Evolutionary conservation across 2,329 filamentous ascomycete genomes (phyloP).

Genomic region (Pyrenochaeta sp.): DNA sequence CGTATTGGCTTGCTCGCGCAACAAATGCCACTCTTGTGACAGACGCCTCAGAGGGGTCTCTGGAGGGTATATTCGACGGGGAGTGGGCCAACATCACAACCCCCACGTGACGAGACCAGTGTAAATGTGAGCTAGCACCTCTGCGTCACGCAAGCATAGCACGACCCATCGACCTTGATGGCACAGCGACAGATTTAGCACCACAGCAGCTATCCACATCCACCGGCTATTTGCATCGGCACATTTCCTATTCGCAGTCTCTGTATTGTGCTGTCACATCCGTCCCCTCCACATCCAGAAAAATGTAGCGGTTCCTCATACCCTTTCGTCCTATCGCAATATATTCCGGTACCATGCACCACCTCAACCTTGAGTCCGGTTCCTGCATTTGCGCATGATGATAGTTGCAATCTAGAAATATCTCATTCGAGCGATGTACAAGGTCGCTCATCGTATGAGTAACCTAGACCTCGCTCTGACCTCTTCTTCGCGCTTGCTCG

Average conservation of each 20-base stretch:
- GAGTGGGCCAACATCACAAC: not conserved
- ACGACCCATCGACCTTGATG: conserved; percentile 4
- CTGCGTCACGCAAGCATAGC: conserved; percentile 6
- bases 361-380: conserved; percentile 12
- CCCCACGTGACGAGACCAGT: conserved; percentile 9
- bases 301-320: conserved; percentile 2
- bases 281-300: not conserved
- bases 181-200: not conserved
- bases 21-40: conserved; percentile 3
- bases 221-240: conserved; percentile 1
- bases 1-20: conserved; percentile 1
- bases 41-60: not conserved
- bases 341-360: conserved; percentile 9
- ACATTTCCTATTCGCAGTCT: not conserved
- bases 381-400: conserved; percentile 20
- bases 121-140: not conserved
- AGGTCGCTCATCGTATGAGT: not conserved
- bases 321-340: conserved; percentile 11
- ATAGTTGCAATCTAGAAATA: not conserved
- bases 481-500: not conserved
- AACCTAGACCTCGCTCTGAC: not conserved
- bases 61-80: conserved; percentile 1
- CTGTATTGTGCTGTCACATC: not conserved
- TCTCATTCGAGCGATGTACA: not conserved
- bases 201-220: not conserved